Percentiles rank a stretch among this genome's conserved stretches.
Evolutionary conservation across 2,329 filamentous ascomycete species (phyloP).

Genomic region (Trichoderma koningii): DNA sequence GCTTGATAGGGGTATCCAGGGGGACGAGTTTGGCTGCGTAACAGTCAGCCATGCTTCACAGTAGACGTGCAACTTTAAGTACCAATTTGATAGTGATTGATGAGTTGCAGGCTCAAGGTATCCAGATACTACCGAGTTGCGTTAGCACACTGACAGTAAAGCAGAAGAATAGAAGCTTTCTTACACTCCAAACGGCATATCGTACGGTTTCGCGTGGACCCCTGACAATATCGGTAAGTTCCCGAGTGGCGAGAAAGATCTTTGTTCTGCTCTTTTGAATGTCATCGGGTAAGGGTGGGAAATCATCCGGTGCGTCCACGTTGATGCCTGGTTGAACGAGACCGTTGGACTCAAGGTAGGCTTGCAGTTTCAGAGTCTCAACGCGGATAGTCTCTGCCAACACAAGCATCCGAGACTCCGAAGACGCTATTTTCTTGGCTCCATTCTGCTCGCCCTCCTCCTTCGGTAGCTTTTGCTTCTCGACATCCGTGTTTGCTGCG

Average conservation of each 20-base stretch:
- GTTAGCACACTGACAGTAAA: not conserved
- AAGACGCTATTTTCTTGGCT: conserved; percentile 19
- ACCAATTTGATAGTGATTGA: conserved; percentile 56
- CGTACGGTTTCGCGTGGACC: conserved; percentile 55
- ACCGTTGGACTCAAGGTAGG: conserved; percentile 48
- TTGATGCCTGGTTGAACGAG: conserved; percentile 50
- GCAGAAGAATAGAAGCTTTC: conserved; percentile 32
- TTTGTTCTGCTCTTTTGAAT: conserved; percentile 50
- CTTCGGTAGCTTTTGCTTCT: conserved; percentile 38
- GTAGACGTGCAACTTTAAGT: not conserved
- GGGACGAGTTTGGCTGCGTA: conserved; percentile 53
- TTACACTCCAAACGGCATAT: conserved; percentile 55
- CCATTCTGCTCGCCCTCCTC: not conserved
- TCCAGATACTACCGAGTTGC: conserved; percentile 47
- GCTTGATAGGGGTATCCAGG: conserved; percentile 47
- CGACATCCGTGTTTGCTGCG: conserved; percentile 32
- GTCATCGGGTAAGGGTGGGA: conserved; percentile 50
- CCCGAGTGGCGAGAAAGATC: conserved; percentile 52
- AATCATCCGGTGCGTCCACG: conserved; percentile 47
- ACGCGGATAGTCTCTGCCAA: conserved; percentile 51
- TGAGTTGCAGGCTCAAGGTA: conserved; percentile 51
- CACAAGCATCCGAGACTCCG: conserved; percentile 45
- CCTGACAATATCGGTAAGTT: conserved; percentile 50
- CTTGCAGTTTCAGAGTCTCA: conserved; percentile 54
- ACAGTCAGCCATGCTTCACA: not conserved